A percentile compares a stretch with the other conserved stretches of the same genome.
phyloP scores from a whole-genome alignment of 2,329 filamentous ascomycete genomes.

The Aspergillus phoenicis region DNA sequence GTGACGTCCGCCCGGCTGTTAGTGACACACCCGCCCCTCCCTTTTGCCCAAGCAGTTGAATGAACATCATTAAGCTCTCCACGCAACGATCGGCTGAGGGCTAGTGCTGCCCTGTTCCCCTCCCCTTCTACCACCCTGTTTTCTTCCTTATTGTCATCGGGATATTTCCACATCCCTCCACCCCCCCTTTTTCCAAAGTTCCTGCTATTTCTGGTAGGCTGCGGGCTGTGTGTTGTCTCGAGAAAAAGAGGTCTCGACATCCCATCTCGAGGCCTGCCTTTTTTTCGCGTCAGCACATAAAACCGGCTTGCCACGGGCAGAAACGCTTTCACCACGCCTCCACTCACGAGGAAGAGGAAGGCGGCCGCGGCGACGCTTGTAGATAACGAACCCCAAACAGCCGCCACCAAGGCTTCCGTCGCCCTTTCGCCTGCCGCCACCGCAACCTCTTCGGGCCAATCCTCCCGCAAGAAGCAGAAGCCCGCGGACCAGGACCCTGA shows the following conservation, averaged over 20 bases:
- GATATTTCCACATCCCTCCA: neutral
- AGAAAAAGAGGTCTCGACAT: slow-evolving; percentile 27
- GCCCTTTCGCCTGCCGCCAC: slow-evolving; percentile 29
- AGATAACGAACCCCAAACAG: slow-evolving; percentile 30
- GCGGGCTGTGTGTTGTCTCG: slow-evolving; percentile 28
- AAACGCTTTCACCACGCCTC: slow-evolving; percentile 53
- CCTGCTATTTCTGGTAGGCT: slow-evolving; percentile 22
- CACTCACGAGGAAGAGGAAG: slow-evolving; percentile 56
- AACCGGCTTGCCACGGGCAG: slow-evolving; percentile 17
- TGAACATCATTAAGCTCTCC: slow-evolving; percentile 12
- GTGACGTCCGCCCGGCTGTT: slow-evolving; percentile 19
- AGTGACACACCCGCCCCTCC: slow-evolving; percentile 9
- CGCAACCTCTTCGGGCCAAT: slow-evolving; percentile 23
- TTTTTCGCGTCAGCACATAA: slow-evolving; percentile 28
- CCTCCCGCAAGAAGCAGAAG: slow-evolving; percentile 25
- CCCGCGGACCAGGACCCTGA: slow-evolving; percentile 14
- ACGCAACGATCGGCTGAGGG: slow-evolving; percentile 17
- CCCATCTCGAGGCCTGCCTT: slow-evolving; percentile 23
- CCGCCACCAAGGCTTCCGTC: slow-evolving; percentile 34
- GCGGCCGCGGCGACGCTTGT: slow-evolving; percentile 50
- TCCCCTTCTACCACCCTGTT: neutral
- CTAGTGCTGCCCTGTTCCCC: slow-evolving; percentile 4
- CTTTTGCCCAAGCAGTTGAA: slow-evolving; percentile 27
- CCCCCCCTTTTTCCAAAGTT: neutral
- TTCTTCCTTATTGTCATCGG: neutral